A percentile compares a stretch with the other conserved stretches of the same genome.
These are phyloP conservation scores for Biscogniauxia sp. DNA, from an alignment of 2,329 filamentous ascomycete species.

Conservation along the genomic window DNA sequence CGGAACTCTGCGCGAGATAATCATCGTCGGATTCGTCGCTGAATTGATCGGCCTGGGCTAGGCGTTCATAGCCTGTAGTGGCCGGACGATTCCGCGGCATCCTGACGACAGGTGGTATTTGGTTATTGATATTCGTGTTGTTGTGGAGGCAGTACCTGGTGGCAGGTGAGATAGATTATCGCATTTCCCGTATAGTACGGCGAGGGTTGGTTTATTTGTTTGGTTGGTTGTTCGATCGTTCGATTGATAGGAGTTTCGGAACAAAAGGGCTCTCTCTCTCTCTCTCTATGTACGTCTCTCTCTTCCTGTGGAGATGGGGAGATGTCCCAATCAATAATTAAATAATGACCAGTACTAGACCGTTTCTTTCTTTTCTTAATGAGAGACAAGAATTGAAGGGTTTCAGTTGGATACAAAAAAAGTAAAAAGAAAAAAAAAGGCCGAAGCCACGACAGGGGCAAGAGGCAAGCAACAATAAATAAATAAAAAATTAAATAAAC, in stretches of 20 bases:
- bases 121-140: neutral
- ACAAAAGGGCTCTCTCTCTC: neutral
- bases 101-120: conserved; percentile 22
- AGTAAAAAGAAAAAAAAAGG: neutral
- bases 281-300: no score
- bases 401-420: conserved; percentile 1
- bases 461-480: neutral
- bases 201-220: neutral
- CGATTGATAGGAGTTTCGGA: neutral
- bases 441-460: neutral
- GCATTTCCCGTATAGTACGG: neutral
- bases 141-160: neutral
- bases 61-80: conserved; percentile 80
- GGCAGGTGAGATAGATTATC: conserved; percentile 12
- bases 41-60: conserved; percentile 76
- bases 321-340: neutral
- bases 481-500: neutral
- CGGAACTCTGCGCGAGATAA: conserved; percentile 51
- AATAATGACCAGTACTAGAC: neutral
- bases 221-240: no score
- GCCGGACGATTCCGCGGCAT: conserved; percentile 70
- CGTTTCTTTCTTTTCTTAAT: neutral
- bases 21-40: conserved; percentile 71
- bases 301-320: no score
- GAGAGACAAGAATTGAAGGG: neutral